Evolutionary conservation across 176 grass and related monocot species (phyloP).

Genomic region (Triticum monococcum): DNA sequence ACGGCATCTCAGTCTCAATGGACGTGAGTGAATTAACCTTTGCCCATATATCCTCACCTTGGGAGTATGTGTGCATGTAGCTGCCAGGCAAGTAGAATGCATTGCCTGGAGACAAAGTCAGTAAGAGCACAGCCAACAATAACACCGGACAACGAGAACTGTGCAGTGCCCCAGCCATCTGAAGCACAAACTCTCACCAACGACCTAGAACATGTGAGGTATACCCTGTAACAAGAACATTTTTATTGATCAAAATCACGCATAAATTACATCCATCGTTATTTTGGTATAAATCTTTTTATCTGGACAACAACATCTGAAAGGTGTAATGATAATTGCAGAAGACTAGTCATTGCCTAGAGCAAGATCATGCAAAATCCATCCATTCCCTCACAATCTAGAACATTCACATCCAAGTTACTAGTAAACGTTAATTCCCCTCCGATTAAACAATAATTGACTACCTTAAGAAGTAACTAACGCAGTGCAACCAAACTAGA

Average conservation of each 20-base stretch:
- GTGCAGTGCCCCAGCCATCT: conserved; percentile 18
- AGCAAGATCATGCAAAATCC: background rate
- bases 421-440: background rate
- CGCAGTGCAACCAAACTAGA: background rate
- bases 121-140: conserved; percentile 32
- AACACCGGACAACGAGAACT: background rate
- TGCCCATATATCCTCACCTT: conserved; percentile 49
- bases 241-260: background rate
- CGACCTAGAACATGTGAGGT: conserved; percentile 29
- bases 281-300: background rate
- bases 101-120: conserved; percentile 23
- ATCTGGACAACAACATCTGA: background rate
- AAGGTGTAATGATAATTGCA: background rate
- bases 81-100: conserved; percentile 87
- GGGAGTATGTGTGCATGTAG: conserved; percentile 79
- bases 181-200: conserved; percentile 14
- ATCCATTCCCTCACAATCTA: background rate
- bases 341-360: background rate
- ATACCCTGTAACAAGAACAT: conserved; percentile 27
- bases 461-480: background rate
- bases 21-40: conserved; percentile 92
- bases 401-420: background rate
- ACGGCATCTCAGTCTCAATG: conserved; percentile 85
- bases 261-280: background rate
- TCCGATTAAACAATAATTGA: background rate